Percentiles rank a stretch among this genome's conserved stretches.
Evolutionary conservation across 345 rosid genomes (phyloP).

Genomic region (Gossypium sturtianum): DNA sequence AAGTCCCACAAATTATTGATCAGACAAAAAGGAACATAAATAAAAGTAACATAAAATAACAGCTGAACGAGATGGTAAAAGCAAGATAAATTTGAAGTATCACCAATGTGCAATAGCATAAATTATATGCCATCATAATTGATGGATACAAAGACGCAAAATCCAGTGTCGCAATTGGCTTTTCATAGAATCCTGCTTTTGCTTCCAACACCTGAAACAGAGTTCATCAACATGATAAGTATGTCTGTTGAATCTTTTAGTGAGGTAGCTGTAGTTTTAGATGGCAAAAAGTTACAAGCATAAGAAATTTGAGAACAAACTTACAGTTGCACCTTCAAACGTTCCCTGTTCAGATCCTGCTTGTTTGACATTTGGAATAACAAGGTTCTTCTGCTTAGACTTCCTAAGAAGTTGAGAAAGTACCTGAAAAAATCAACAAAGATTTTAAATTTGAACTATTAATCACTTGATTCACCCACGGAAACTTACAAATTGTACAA

Average conservation of each 20-base stretch:
- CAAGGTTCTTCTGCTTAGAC: slow-evolving; percentile 77
- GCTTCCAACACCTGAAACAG: slow-evolving; percentile 82
- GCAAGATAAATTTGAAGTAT: slow-evolving; percentile 17
- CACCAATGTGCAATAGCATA: slow-evolving; percentile 95
- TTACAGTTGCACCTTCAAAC: slow-evolving; percentile 97
- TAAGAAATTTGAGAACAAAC: slow-evolving; percentile 28
- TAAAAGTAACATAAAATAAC: background rate
- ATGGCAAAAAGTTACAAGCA: background rate
- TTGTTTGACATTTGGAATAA: slow-evolving; percentile 85
- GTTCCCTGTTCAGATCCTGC: slow-evolving; percentile 91
- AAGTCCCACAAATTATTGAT: background rate
- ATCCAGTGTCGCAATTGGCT: slow-evolving; percentile 94
- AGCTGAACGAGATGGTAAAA: slow-evolving; percentile 4
- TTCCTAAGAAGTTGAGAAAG: slow-evolving; percentile 97
- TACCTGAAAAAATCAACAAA: slow-evolving; percentile 43
- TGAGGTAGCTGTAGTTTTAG: background rate
- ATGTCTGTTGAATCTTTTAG: background rate
- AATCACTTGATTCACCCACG: background rate
- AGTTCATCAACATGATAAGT: background rate
- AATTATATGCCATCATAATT: slow-evolving; percentile 98
- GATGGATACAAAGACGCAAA: slow-evolving; percentile 97
- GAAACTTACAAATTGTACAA: background rate
- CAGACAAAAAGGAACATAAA: background rate
- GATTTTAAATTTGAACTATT: background rate
- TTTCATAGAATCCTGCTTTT: slow-evolving; percentile 83